Evolutionary conservation across 345 rosid species (phyloP).

Genomic region (Hibiscus mutabilis): DNA sequence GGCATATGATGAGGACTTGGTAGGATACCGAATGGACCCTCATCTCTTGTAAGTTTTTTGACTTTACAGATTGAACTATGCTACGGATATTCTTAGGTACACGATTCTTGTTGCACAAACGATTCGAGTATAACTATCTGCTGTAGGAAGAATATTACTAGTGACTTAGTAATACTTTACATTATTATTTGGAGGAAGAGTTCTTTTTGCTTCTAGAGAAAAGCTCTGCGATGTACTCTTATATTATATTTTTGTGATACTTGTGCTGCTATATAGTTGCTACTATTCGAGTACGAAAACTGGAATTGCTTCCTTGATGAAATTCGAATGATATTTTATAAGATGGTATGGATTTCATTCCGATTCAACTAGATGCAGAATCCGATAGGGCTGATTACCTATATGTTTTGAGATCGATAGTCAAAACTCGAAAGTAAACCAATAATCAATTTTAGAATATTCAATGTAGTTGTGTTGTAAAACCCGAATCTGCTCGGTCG

Average conservation of each 20-base stretch:
- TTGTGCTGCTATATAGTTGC: neutral
- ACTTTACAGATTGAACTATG: neutral
- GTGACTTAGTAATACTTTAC: neutral
- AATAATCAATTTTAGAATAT: too few relatives aligned
- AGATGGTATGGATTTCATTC: too few relatives aligned
- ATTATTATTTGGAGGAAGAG: neutral
- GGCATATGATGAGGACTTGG: neutral
- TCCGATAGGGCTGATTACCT: neutral
- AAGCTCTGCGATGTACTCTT: neutral
- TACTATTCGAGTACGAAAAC: neutral
- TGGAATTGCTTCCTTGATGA: neutral
- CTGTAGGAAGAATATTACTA: slow-evolving; percentile 1
- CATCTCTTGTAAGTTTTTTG: slow-evolving; percentile 10
- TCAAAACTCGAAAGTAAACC: neutral
- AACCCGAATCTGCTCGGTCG: too few relatives aligned
- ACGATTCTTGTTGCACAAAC: neutral
- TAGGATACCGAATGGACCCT: neutral
- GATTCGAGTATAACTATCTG: neutral
- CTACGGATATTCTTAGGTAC: neutral
- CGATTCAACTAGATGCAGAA: neutral
- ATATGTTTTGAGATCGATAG: neutral
- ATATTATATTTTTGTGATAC: neutral
- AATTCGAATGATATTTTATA: neutral
- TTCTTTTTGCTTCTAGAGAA: neutral
- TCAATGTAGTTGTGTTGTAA: too few relatives aligned